Percentiles rank a stretch among this genome's conserved stretches.
phyloP scores from a whole-genome alignment of 192 early-diverging fungal species.

The Podochytrium sp. region DNA sequence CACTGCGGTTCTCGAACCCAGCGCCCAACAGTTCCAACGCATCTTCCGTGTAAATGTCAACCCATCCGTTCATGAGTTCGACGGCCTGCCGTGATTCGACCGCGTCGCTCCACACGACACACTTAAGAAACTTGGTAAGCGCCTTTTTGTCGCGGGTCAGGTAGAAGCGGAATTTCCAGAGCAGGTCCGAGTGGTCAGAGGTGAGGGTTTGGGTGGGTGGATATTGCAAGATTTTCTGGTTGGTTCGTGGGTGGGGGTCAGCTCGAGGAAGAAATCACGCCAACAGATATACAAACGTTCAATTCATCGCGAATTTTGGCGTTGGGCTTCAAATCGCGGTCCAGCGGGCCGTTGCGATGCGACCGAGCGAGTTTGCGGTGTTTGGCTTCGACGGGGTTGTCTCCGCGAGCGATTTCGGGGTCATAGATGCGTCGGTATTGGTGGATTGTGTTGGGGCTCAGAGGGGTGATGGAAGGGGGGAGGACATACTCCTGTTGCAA shows the following conservation, averaged over 20 bases:
- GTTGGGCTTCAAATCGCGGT: conserved; percentile 96
- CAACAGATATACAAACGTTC: conserved; percentile 62
- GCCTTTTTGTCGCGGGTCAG: conserved; percentile 93
- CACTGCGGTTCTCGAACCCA: conserved; percentile 80
- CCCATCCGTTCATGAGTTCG: conserved; percentile 86
- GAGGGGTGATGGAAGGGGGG: conserved; percentile 32
- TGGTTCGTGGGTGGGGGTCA: not conserved
- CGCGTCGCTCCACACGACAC: conserved; percentile 91
- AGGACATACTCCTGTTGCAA: conserved; percentile 61
- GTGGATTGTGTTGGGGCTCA: conserved; percentile 12
- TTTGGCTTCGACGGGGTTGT: conserved; percentile 96
- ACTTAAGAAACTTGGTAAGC: conserved; percentile 96
- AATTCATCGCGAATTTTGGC: conserved; percentile 94
- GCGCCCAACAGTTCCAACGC: conserved; percentile 91
- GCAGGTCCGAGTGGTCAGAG: conserved; percentile 87
- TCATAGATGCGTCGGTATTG: conserved; percentile 53
- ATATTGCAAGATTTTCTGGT: conserved; percentile 85
- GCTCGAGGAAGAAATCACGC: not conserved
- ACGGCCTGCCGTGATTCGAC: conserved; percentile 92
- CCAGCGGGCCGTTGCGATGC: conserved; percentile 87
- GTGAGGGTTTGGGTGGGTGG: conserved; percentile 87
- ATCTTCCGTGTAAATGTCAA: conserved; percentile 92
- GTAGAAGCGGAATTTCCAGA: conserved; percentile 98
- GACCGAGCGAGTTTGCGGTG: conserved; percentile 87
- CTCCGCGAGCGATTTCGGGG: conserved; percentile 77